Evolutionary conservation across 2,329 filamentous ascomycete genomes (phyloP).

Genomic region (Triangularia verruculosa): DNA sequence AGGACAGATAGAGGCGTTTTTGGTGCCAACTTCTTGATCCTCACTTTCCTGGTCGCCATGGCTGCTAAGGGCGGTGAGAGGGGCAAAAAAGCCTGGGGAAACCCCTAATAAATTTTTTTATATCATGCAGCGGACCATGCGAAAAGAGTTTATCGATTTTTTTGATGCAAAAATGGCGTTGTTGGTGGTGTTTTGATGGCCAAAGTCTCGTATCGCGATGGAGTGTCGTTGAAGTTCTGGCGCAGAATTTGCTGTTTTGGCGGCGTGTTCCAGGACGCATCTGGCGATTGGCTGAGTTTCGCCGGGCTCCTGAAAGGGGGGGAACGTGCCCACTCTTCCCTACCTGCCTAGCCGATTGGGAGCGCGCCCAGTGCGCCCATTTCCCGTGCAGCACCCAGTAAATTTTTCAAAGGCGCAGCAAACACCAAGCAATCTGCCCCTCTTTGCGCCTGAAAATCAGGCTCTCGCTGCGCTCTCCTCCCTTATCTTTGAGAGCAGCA

Average conservation of each 20-base stretch:
- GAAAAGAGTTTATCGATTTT: conserved; percentile 50
- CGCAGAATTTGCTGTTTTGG: conserved; percentile 50
- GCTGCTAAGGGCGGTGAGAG: conserved; percentile 39
- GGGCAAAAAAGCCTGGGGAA: conserved; percentile 50
- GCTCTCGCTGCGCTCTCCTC: not conserved
- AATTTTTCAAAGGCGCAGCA: conserved; percentile 9
- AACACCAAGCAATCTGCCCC: conserved; percentile 1
- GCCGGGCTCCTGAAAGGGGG: conserved; percentile 20
- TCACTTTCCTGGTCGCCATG: conserved; percentile 67
- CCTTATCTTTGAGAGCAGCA: conserved; percentile 1
- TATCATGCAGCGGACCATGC: conserved; percentile 58
- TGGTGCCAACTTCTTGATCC: conserved; percentile 87
- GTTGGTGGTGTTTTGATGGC: conserved; percentile 55
- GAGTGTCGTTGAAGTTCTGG: conserved; percentile 57
- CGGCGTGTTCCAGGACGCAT: conserved; percentile 26
- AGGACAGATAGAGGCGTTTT: conserved; percentile 86
- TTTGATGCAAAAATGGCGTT: conserved; percentile 51
- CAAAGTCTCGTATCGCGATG: conserved; percentile 46
- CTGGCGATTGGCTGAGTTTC: conserved; percentile 24
- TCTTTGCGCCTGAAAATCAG: conserved; percentile 1
- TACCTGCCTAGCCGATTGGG: conserved; percentile 19
- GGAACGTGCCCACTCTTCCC: conserved; percentile 12
- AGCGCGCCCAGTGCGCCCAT: conserved; percentile 1
- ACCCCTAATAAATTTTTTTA: conserved; percentile 61
- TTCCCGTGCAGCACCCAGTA: conserved; percentile 11